Evolutionary conservation across 345 rosid species (phyloP), one percentile per base, ranked within the genome.

Genomic region (Trapa bicornis): DNA sequence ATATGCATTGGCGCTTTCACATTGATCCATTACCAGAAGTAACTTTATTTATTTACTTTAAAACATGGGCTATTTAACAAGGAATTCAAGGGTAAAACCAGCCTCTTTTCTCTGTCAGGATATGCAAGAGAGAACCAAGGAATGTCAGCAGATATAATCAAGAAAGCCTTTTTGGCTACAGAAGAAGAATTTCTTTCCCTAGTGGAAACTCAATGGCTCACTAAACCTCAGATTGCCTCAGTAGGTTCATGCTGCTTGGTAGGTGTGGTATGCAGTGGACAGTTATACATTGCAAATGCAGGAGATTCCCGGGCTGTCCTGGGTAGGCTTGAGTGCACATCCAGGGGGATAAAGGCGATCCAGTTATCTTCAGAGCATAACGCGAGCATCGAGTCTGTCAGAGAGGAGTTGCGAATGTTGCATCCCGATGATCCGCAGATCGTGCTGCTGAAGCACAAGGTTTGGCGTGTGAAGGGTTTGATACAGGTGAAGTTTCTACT

Each of bases 401-500:
- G 99, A 80, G 91, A 94, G 58, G 99, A 94, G 78, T 61, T 94
- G 79, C 88, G 69, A 52, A 69, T 78, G 50, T 78, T 87, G 84
- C 97, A 94, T 81, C 99, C 99, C 16, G 69, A 94, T 77, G 97
- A 94, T 81, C 93, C 99, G 42, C 86, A 82, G 62, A 87, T 94
- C 6, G 99, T 94, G 56, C 87, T 91, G 22, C 77, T 89, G 70
- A 91, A 83, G 75, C 92, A 91, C 78, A 87, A 86, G 60, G 97
- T 91, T 71, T 94, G 99, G 99, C 99, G 97, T 5, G 96, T 94
- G 41, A 91, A 89, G 85, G 99, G 99, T 71, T 74, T 94, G 50
- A 91, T 94, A 76, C 99, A 94, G 93, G 96, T 87, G 72, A 78
- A 37, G 41, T 47, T 72, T 65, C 48, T 47, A 45, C 32, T 12